These are phyloP conservation scores for Hansenula lynferdii DNA, from an alignment of 1,139 yeast species.

Conservation along the genomic window DNA sequence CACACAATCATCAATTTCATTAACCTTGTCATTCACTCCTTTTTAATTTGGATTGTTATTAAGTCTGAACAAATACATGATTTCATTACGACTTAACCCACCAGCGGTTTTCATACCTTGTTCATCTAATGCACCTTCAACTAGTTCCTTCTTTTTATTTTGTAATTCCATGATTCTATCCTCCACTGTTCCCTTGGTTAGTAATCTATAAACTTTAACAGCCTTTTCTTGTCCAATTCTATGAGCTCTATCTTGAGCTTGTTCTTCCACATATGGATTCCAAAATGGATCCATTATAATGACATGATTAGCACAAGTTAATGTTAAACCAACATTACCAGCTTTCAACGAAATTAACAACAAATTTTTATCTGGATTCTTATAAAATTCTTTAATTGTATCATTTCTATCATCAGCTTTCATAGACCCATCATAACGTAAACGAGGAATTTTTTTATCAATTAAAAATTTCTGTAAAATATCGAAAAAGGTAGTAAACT, in stretches of 20 bases:
- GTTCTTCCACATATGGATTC: constrained; percentile 96
- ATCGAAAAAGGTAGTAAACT: constrained; percentile 76
- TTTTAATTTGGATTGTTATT: constrained; percentile 3
- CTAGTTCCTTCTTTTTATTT: constrained; percentile 64
- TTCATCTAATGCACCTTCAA: constrained; percentile 80
- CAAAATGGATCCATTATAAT: constrained; percentile 91
- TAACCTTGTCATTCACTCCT: no score
- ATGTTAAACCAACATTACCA: constrained; percentile 88
- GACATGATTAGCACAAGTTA: constrained; percentile 91
- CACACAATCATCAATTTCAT: no score
- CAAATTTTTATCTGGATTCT: constrained; percentile 44
- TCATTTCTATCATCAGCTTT: constrained; percentile 56
- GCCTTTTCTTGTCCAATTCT: constrained; percentile 82
- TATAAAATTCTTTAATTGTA: constrained; percentile 60
- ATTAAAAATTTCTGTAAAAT: constrained; percentile 55
- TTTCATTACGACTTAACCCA: constrained; percentile 62
- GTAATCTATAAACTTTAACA: constrained; percentile 69
- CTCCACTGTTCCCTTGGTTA: constrained; percentile 69
- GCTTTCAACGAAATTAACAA: constrained; percentile 78
- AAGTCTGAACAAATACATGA: constrained; percentile 22
- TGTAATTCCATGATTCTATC: constrained; percentile 81
- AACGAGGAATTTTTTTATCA: constrained; percentile 40
- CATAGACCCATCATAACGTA: constrained; percentile 85
- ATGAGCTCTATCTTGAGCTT: constrained; percentile 93
- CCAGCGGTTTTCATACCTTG: constrained; percentile 62